Percentiles rank a stretch among this genome's conserved stretches.
Evolutionary conservation across 2,329 filamentous ascomycete species (phyloP).

Genomic region (Pseudogymnoascus destructans): DNA sequence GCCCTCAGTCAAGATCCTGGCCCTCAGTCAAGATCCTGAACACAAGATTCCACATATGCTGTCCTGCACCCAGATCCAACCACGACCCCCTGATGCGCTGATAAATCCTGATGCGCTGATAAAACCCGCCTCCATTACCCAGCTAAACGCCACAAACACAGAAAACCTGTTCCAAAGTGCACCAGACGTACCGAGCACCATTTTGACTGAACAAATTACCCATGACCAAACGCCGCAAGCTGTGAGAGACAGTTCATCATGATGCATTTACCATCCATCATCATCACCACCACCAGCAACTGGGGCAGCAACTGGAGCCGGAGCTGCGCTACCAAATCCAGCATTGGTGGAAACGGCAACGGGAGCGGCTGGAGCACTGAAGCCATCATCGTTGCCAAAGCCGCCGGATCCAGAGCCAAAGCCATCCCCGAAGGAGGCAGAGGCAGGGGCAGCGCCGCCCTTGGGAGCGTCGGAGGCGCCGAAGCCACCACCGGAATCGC

Average conservation of each 20-base stretch:
- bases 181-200: not conserved
- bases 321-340: not conserved
- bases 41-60: not conserved
- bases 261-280: not conserved
- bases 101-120: not conserved
- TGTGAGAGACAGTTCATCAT: not conserved
- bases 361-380: not conserved
- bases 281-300: not conserved
- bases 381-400: not conserved
- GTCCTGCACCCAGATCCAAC: not conserved
- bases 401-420: not conserved
- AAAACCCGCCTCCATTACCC: not conserved
- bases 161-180: not conserved
- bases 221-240: not conserved
- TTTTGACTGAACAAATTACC: not conserved
- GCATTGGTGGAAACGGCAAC: not conserved
- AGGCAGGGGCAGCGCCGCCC: not conserved
- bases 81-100: not conserved
- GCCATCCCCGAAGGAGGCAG: not conserved
- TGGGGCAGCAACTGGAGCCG: not conserved
- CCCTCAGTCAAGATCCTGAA: not conserved
- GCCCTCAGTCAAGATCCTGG: not conserved
- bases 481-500: constrained; percentile 11
- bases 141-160: not conserved
- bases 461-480: not conserved